phyloP scores from a whole-genome alignment of 2,329 filamentous ascomycete genomes.

The Cryphonectria japonica region DNA sequence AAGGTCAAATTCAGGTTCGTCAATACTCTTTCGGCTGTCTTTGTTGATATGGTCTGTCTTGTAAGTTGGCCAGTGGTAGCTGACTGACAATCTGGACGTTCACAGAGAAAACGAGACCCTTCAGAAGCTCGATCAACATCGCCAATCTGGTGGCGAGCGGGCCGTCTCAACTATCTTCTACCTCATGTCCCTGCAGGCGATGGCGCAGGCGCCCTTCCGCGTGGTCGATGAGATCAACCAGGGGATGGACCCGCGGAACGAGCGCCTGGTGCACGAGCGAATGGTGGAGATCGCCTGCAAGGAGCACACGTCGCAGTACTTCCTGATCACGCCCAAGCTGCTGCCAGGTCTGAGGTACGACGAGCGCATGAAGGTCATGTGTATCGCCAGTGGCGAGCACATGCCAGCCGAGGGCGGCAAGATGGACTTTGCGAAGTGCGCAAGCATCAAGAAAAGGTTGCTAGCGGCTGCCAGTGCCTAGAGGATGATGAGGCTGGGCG shows the following conservation, averaged over 20 bases:
- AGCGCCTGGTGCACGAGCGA: constrained; percentile 95
- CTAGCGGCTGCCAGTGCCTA: constrained; percentile 39
- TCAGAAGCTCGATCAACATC: constrained; percentile 84
- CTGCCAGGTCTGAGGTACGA: constrained; percentile 85
- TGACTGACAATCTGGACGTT: constrained; percentile 27
- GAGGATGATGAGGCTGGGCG: neutral
- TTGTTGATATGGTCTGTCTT: neutral
- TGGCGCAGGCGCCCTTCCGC: constrained; percentile 93
- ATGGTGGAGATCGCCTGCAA: constrained; percentile 97
- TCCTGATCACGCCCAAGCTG: constrained; percentile 96
- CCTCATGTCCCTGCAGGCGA: constrained; percentile 94
- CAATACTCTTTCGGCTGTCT: neutral
- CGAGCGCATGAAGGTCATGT: constrained; percentile 87
- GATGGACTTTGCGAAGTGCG: constrained; percentile 53
- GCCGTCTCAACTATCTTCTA: constrained; percentile 98
- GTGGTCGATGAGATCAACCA: constrained; percentile 99
- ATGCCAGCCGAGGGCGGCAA: constrained; percentile 60
- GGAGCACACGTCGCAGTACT: constrained; percentile 82
- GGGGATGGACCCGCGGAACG: constrained; percentile 98
- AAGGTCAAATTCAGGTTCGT: constrained; percentile 88
- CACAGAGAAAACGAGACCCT: constrained; percentile 78
- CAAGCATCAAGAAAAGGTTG: constrained; percentile 48
- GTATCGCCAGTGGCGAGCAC: constrained; percentile 86
- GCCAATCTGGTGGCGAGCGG: constrained; percentile 94
- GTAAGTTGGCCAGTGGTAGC: constrained; percentile 29